These are phyloP conservation scores for Benincasa hispida DNA, from an alignment of 306 rosid species.

Conservation along the genomic window DNA sequence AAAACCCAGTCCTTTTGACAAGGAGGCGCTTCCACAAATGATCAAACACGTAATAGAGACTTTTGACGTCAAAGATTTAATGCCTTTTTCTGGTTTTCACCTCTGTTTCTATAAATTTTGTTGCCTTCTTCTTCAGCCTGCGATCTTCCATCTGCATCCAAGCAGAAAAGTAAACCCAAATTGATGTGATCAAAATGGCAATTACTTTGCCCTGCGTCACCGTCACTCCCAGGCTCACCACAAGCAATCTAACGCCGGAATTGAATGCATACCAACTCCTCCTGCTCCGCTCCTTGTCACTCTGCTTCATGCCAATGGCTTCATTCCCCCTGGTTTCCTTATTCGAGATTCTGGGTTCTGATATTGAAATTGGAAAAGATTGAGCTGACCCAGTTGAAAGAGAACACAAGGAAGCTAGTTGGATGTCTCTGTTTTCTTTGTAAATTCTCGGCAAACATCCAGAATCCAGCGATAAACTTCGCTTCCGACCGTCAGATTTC, in stretches of 20 bases:
- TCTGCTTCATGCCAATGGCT: conserved; percentile 12
- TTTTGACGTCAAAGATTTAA: conserved; percentile 25
- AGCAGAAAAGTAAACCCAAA: conserved; percentile 27
- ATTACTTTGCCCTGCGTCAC: conserved; percentile 35
- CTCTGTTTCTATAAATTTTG: conserved; percentile 17
- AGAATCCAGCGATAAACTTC: conserved; percentile 10
- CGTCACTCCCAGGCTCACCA: conserved; percentile 35
- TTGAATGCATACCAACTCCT: not conserved
- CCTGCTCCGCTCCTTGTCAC: not conserved
- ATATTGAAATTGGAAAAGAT: conserved; percentile 13
- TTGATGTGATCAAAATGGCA: conserved; percentile 32
- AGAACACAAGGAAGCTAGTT: not conserved
- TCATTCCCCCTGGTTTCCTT: not conserved
- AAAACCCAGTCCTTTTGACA: not conserved
- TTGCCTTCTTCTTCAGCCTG: conserved; percentile 1
- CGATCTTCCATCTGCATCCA: not conserved
- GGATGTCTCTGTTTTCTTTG: not conserved
- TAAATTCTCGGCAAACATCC: not conserved
- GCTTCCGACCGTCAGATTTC: conserved; percentile 24
- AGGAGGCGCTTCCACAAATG: not conserved
- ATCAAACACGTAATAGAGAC: conserved; percentile 16
- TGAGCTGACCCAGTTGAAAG: not conserved
- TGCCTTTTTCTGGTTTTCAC: conserved; percentile 10
- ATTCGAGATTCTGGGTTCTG: not conserved
- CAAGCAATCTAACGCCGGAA: conserved; percentile 25